A percentile compares a stretch with the other conserved stretches of the same genome.
Evolutionary conservation across 202 grass and related monocot genomes (phyloP).

Genomic region (Schoenoplectus triqueter): DNA sequence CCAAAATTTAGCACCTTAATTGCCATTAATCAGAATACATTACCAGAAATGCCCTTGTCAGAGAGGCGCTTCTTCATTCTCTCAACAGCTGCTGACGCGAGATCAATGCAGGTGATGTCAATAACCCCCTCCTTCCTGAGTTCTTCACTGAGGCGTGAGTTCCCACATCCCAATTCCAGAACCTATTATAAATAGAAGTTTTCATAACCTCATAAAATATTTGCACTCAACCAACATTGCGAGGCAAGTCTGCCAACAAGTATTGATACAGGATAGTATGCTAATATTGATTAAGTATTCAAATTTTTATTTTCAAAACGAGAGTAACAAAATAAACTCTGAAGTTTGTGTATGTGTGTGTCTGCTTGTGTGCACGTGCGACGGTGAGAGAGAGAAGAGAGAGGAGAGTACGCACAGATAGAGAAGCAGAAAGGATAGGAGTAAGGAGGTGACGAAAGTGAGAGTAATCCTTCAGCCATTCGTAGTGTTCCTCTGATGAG

Average conservation of each 20-base stretch:
- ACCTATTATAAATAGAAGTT: conserved; percentile 44
- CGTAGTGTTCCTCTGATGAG: conserved; percentile 88
- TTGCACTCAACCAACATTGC: neutral
- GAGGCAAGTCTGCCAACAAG: neutral
- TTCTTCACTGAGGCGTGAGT: conserved; percentile 76
- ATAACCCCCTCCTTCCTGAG: conserved; percentile 62
- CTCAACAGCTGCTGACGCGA: conserved; percentile 65
- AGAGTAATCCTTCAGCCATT: conserved; percentile 94
- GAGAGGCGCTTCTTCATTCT: conserved; percentile 66
- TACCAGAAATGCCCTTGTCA: conserved; percentile 55
- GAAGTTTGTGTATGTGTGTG: neutral
- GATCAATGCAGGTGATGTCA: conserved; percentile 85
- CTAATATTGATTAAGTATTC: neutral
- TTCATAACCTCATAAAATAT: neutral
- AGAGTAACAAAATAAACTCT: no score
- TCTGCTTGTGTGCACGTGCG: neutral
- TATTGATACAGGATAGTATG: neutral
- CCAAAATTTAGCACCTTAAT: neutral
- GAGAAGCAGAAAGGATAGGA: conserved; percentile 69
- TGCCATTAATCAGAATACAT: neutral
- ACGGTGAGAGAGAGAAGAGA: neutral
- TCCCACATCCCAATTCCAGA: conserved; percentile 84
- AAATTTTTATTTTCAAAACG: neutral
- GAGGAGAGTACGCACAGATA: conserved; percentile 45
- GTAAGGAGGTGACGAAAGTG: conserved; percentile 88